Conservation (phyloP, 805 yeast genomes). For the Metschnikowia gruessii region DNA sequence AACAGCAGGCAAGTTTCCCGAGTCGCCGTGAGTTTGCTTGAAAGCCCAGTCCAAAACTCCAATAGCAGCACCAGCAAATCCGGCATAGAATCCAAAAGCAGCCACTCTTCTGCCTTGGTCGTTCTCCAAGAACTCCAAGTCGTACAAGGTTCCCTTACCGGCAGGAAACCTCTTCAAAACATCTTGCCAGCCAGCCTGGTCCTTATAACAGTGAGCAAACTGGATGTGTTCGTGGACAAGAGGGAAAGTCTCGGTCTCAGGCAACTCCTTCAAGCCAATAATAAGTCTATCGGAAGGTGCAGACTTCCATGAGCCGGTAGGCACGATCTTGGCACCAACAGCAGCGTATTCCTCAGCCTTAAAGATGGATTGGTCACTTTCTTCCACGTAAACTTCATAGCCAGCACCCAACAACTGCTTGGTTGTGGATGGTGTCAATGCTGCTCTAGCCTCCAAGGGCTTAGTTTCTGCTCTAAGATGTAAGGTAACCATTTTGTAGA, state of each 20-base stretch:
- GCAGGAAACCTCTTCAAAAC: conserved; percentile 85
- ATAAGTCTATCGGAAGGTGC: conserved; percentile 92
- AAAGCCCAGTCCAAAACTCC: conserved; percentile 94
- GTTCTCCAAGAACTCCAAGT: conserved; percentile 90
- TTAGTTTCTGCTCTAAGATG: conserved; percentile 97
- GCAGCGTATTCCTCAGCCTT: conserved; percentile 67
- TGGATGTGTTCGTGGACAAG: conserved; percentile 94
- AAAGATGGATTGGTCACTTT: conserved; percentile 81
- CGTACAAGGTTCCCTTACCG: conserved; percentile 90
- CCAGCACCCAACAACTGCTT: conserved; percentile 83
- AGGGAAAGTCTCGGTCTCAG: conserved; percentile 87
- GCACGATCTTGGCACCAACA: conserved; percentile 86
- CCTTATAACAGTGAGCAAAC: conserved; percentile 97
- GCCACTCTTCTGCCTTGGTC: conserved; percentile 98
- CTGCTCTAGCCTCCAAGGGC: conserved; percentile 97
- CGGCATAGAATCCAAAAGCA: conserved; percentile 99
- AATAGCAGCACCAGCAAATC: conserved; percentile 99
- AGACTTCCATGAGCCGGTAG: conserved; percentile 86
- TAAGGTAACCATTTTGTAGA: conserved; percentile 46
- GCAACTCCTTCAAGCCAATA: conserved; percentile 92
- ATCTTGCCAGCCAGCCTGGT: conserved; percentile 96
- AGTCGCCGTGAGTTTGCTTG: conserved; percentile 70
- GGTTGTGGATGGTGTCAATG: conserved; percentile 88
- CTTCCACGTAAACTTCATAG: conserved; percentile 84
- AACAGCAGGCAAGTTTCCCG: conserved; percentile 73